Evolutionary conservation across 2,329 filamentous ascomycete species (phyloP).

Genomic region (Diaporthe humulicola): DNA sequence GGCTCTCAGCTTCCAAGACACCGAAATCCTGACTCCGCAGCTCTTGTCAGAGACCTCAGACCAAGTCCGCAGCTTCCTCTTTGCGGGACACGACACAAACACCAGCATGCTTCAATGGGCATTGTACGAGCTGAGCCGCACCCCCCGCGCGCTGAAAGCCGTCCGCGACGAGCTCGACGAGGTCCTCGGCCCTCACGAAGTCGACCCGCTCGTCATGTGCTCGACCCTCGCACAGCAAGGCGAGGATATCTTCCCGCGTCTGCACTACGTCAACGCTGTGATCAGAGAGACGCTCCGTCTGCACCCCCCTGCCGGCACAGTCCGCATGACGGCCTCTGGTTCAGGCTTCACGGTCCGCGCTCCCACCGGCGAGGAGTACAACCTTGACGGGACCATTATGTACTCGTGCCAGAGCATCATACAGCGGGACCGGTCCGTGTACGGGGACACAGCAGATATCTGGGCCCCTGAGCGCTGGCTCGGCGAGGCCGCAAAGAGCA

Average conservation of each 20-base stretch:
- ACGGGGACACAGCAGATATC: constrained; percentile 50
- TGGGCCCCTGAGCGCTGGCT: constrained; percentile 58
- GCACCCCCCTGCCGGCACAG: constrained; percentile 49
- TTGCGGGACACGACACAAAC: constrained; percentile 58
- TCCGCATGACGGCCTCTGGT: constrained; percentile 45
- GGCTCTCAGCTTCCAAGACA: constrained; percentile 49
- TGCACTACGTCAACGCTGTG: constrained; percentile 42
- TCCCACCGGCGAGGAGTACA: constrained; percentile 45
- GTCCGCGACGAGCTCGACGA: constrained; percentile 52
- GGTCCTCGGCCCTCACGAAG: constrained; percentile 47
- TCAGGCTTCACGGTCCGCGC: constrained; percentile 48
- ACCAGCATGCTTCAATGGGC: constrained; percentile 52
- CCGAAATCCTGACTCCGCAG: constrained; percentile 43
- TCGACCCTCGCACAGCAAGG: constrained; percentile 43
- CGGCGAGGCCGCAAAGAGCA: constrained; percentile 42
- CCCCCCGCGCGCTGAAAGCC: constrained; percentile 46
- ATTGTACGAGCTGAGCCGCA: constrained; percentile 52
- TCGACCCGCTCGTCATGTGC: neutral
- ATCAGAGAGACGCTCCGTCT: constrained; percentile 42
- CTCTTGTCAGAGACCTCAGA: constrained; percentile 49
- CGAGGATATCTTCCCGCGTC: constrained; percentile 28
- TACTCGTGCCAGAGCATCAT: constrained; percentile 51
- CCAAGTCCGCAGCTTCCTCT: constrained; percentile 55
- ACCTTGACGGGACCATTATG: constrained; percentile 52
- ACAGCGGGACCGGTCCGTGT: constrained; percentile 51